Percentiles rank a stretch among this genome's conserved stretches.
phyloP scores from a whole-genome alignment of 169 alveolate species.

The Plasmodium knowlesi region DNA sequence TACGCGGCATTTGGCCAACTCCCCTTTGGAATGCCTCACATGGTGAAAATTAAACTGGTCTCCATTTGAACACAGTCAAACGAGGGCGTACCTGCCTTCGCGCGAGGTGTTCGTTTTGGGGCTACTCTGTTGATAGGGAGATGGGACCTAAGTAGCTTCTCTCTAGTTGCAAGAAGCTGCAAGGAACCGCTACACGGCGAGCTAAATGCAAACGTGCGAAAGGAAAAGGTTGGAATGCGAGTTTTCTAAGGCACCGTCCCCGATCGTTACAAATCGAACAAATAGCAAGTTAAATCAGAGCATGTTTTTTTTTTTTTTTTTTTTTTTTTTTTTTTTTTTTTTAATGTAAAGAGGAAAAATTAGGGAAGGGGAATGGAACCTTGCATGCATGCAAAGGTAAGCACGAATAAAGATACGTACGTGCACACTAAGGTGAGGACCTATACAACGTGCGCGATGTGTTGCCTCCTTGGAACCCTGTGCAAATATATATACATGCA shows the following conservation, averaged over 20 bases:
- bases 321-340: no score
- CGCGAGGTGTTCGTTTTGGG: not conserved
- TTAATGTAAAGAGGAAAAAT: not conserved
- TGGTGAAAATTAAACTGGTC: not conserved
- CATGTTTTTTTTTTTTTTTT: not conserved
- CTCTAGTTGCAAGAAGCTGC: not conserved
- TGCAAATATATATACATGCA: not conserved
- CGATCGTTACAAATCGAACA: not conserved
- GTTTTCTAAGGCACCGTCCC: not conserved
- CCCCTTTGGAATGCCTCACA: not conserved
- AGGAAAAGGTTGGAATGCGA: not conserved
- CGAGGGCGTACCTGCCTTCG: not conserved
- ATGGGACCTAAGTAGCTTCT: not conserved
- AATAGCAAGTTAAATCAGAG: not conserved
- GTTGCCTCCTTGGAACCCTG: not conserved
- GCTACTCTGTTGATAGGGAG: not conserved
- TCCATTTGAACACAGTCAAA: not conserved
- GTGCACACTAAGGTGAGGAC: not conserved
- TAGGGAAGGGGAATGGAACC: not conserved
- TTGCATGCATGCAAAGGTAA: not conserved
- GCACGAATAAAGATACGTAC: not conserved
- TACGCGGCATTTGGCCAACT: not conserved
- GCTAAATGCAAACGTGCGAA: not conserved
- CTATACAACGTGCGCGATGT: not conserved
- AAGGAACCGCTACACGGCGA: not conserved